phyloP scores from a whole-genome alignment of 306 rosid genomes.

The Casuarina equisetifolia region DNA sequence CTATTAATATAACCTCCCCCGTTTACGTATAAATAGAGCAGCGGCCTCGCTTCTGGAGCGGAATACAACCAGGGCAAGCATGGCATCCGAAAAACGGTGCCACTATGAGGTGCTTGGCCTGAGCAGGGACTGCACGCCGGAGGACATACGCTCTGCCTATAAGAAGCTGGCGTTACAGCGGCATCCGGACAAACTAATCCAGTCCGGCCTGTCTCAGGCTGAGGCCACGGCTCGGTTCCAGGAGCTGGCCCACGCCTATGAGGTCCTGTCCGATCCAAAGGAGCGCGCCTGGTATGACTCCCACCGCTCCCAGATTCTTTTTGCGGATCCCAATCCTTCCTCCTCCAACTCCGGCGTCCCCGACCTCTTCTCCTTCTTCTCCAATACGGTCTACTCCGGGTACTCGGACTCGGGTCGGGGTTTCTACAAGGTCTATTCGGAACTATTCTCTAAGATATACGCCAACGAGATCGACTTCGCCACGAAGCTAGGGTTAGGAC shows the following conservation, averaged over 20 bases:
- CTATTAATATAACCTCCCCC: too few species aligned
- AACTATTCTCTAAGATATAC: conserved; percentile 60
- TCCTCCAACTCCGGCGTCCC: conserved; percentile 53
- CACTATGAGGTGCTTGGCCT: conserved; percentile 87
- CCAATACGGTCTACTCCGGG: conserved; percentile 69
- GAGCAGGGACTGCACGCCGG: conserved; percentile 55
- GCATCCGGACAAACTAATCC: conserved; percentile 91
- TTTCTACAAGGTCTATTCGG: conserved; percentile 72
- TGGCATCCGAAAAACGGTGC: conserved; percentile 81
- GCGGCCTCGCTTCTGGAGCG: too few species aligned
- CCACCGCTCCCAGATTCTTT: conserved; percentile 92
- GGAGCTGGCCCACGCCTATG: conserved; percentile 91
- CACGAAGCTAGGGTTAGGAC: conserved; percentile 54
- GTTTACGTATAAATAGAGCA: too few species aligned
- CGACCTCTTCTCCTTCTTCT: conserved; percentile 86
- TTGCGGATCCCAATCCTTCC: conserved; percentile 59
- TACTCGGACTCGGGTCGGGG: conserved; percentile 68
- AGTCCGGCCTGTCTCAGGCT: conserved; percentile 69
- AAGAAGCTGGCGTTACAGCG: conserved; percentile 81
- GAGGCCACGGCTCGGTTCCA: conserved; percentile 91
- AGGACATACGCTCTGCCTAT: conserved; percentile 78
- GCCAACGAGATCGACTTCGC: conserved; percentile 72
- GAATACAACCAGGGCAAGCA: background rate
- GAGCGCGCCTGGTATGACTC: conserved; percentile 99
- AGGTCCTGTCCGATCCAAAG: conserved; percentile 89